phyloP scores from a whole-genome alignment of 2,329 filamentous ascomycete genomes.

The Aspergillus calidoustus region DNA sequence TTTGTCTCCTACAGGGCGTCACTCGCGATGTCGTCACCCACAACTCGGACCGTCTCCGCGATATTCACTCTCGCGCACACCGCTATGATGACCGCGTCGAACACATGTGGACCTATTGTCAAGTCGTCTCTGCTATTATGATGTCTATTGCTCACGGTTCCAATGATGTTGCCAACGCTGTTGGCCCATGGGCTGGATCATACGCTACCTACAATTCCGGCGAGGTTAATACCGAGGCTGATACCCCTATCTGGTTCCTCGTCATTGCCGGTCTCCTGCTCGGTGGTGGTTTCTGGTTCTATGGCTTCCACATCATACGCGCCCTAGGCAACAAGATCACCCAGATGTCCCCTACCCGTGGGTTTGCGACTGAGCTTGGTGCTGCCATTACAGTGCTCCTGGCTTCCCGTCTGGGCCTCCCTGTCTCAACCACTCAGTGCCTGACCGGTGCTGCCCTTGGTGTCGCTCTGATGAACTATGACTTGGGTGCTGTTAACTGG shows the following conservation, averaged over 20 bases:
- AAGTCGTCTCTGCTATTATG: slow-evolving; percentile 48
- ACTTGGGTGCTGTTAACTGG: slow-evolving; percentile 51
- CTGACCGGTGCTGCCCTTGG: slow-evolving; percentile 42
- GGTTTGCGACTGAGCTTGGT: too few relatives aligned
- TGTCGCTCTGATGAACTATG: slow-evolving; percentile 44
- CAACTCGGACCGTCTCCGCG: slow-evolving; percentile 43
- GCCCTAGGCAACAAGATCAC: slow-evolving; percentile 50
- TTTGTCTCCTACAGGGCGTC: slow-evolving; percentile 50
- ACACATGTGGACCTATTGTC: slow-evolving; percentile 53
- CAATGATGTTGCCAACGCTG: slow-evolving; percentile 51
- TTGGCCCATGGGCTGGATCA: slow-evolving; percentile 46
- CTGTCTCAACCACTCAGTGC: slow-evolving; percentile 46
- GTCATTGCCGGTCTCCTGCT: slow-evolving; percentile 45
- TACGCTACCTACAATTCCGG: slow-evolving; percentile 45
- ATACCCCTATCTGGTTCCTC: slow-evolving; percentile 49
- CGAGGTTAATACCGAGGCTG: slow-evolving; percentile 35
- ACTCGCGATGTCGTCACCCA: slow-evolving; percentile 49
- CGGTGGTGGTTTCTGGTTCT: slow-evolving; percentile 49
- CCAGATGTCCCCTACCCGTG: slow-evolving; percentile 40
- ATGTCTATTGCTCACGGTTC: slow-evolving; percentile 52
- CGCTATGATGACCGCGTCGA: slow-evolving; percentile 54
- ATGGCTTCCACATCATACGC: slow-evolving; percentile 48
- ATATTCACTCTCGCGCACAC: slow-evolving; percentile 48
- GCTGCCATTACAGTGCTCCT: too few relatives aligned
- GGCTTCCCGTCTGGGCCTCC: slow-evolving; percentile 39